phyloP scores from a whole-genome alignment of 1,139 yeast genomes.

The Yamadazyma dendronema region DNA sequence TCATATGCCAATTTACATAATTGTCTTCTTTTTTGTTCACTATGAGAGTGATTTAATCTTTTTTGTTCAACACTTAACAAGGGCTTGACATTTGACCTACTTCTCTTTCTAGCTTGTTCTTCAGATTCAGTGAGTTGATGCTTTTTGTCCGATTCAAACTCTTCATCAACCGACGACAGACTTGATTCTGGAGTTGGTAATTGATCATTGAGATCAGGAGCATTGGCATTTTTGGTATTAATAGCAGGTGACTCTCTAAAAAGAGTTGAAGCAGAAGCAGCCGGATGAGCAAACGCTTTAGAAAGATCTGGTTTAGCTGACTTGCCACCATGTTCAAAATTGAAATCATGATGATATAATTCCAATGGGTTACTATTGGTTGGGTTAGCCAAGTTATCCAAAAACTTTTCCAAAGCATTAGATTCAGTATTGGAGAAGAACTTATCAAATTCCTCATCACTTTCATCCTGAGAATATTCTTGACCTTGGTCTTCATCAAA shows the following conservation, averaged over 20 bases:
- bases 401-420: constrained; percentile 43
- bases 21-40: constrained; percentile 75
- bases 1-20: constrained; percentile 66
- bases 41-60: constrained; percentile 66
- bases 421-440: constrained; percentile 47
- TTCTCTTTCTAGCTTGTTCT: constrained; percentile 24
- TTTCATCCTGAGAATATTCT: constrained; percentile 10
- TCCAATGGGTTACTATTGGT: constrained; percentile 28
- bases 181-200: constrained; percentile 42
- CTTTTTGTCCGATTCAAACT: constrained; percentile 6
- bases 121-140: constrained; percentile 13
- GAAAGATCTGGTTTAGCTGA: constrained; percentile 28
- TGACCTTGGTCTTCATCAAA: constrained; percentile 2
- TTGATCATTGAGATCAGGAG: constrained; percentile 17
- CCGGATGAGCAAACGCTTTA: constrained; percentile 39
- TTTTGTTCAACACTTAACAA: constrained; percentile 63
- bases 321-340: constrained; percentile 15
- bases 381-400: constrained; percentile 44
- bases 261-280: constrained; percentile 3
- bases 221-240: not conserved
- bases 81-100: constrained; percentile 42
- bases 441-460: constrained; percentile 39
- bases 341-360: constrained; percentile 25
- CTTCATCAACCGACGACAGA: constrained; percentile 20
- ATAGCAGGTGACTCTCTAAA: constrained; percentile 6